These are phyloP conservation scores for Coemansia sp. DNA, from an alignment of 192 early-diverging fungal species.

Conservation along the genomic window DNA sequence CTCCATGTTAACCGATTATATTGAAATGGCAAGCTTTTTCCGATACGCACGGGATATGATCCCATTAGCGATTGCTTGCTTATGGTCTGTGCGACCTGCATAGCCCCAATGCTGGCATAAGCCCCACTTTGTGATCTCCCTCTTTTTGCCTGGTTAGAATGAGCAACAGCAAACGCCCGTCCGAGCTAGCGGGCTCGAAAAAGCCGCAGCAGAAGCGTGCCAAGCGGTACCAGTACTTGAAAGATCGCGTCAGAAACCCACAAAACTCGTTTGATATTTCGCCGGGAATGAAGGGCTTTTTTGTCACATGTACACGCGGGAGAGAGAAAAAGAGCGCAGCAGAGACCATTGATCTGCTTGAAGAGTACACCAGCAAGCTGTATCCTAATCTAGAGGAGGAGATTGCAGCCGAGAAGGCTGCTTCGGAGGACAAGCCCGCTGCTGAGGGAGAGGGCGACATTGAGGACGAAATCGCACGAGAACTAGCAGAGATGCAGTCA, in stretches of 20 bases:
- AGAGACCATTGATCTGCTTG: conserved; percentile 49
- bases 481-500: conserved; percentile 45
- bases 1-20: conserved; percentile 31
- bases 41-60: conserved; percentile 3
- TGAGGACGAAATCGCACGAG: conserved; percentile 52
- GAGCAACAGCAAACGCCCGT: conserved; percentile 30
- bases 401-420: conserved; percentile 25
- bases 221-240: conserved; percentile 39
- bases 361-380: conserved; percentile 39
- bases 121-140: background rate
- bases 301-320: conserved; percentile 44
- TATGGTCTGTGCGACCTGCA: background rate
- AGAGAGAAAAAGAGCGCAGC: conserved; percentile 42
- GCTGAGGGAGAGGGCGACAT: conserved; percentile 23
- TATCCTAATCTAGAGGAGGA: conserved; percentile 48
- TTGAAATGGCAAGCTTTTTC: background rate
- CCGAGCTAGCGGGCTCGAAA: conserved; percentile 24
- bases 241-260: conserved; percentile 40
- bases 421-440: conserved; percentile 2
- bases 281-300: conserved; percentile 52
- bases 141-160: background rate
- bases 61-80: conserved; percentile 5
- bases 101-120: background rate
- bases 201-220: conserved; percentile 39
- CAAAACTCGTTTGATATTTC: conserved; percentile 48